A percentile compares a stretch with the other conserved stretches of the same genome.
These are phyloP conservation scores for Paxillus rubicundulus DNA, from an alignment of 768 basidiomycete genomes.

Conservation along the genomic window DNA sequence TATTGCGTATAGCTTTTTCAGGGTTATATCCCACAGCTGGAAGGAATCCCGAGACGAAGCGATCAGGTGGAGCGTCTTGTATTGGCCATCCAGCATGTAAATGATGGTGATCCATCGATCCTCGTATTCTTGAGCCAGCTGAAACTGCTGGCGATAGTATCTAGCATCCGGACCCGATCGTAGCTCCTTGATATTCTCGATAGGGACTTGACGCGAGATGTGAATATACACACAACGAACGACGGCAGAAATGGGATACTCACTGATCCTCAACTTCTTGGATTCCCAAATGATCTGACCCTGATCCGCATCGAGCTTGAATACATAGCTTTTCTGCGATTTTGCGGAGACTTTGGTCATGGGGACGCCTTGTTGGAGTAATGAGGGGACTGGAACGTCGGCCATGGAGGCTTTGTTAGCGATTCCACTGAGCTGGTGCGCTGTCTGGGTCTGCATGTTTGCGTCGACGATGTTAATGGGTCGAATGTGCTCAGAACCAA, in stretches of 20 bases:
- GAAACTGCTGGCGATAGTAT: conserved; percentile 70
- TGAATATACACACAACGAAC: not conserved
- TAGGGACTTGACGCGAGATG: conserved; percentile 54
- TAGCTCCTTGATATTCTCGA: conserved; percentile 86
- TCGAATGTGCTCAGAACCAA: not conserved
- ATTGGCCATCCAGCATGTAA: conserved; percentile 71
- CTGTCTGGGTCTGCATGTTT: not conserved
- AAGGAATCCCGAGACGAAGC: conserved; percentile 64
- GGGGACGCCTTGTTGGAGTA: conserved; percentile 59
- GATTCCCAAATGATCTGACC: conserved; percentile 81
- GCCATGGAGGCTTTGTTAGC: conserved; percentile 9
- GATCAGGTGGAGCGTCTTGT: conserved; percentile 86
- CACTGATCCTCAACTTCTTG: conserved; percentile 64
- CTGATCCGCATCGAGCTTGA: conserved; percentile 75
- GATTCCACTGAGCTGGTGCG: not conserved
- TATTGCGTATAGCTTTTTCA: conserved; percentile 61
- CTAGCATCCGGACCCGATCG: conserved; percentile 69
- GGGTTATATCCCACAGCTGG: conserved; percentile 59
- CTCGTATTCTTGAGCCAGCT: conserved; percentile 58
- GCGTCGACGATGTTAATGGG: not conserved
- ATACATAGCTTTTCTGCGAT: conserved; percentile 67
- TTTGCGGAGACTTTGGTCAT: conserved; percentile 85
- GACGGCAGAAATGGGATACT: conserved; percentile 24
- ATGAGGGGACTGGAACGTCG: conserved; percentile 53
- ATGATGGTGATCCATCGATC: conserved; percentile 83